phyloP scores from a whole-genome alignment of 345 rosid species.

The Clarkia xantiana region DNA sequence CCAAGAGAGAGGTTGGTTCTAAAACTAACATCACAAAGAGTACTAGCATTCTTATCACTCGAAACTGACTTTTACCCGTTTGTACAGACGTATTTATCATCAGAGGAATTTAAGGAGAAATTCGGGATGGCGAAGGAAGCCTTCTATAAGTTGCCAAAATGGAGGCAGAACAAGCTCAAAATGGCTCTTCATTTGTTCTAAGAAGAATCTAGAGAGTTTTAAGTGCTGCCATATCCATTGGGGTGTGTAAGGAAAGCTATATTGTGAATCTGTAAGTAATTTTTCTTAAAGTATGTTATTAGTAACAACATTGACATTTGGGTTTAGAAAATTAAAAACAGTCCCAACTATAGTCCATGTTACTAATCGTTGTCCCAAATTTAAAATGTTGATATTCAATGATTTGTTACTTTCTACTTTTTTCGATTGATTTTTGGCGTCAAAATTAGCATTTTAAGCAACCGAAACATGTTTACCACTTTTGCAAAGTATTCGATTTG shows the following conservation, averaged over 20 bases:
- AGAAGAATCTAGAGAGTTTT: conserved; percentile 10
- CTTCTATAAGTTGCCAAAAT: conserved; percentile 79
- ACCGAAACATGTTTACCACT: too few species aligned
- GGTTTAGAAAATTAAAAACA: too few species aligned
- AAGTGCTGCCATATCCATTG: conserved; percentile 13
- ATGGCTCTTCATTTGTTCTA: conserved; percentile 73
- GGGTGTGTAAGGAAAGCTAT: conserved; percentile 24
- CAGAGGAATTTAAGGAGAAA: conserved; percentile 72
- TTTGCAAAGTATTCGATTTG: too few species aligned
- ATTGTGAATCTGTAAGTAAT: conserved; percentile 17
- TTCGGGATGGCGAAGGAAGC: conserved; percentile 74
- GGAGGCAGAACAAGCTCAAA: conserved; percentile 99
- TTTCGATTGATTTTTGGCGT: too few species aligned
- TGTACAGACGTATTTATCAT: conserved; percentile 60
- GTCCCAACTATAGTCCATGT: too few species aligned
- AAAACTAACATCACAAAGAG: background rate
- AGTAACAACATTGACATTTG: conserved; percentile 13
- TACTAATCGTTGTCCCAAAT: too few species aligned
- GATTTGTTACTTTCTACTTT: too few species aligned
- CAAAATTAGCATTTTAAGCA: too few species aligned
- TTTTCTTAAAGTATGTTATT: conserved; percentile 6
- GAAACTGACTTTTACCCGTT: background rate
- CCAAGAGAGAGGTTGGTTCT: conserved; percentile 74
- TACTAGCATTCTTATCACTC: too few species aligned
- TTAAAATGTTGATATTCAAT: too few species aligned